A percentile compares a stretch with the other conserved stretches of the same genome.
Evolutionary conservation across 116 monocot genomes (phyloP).

Genomic region (Papilionanthe hybrid): DNA sequence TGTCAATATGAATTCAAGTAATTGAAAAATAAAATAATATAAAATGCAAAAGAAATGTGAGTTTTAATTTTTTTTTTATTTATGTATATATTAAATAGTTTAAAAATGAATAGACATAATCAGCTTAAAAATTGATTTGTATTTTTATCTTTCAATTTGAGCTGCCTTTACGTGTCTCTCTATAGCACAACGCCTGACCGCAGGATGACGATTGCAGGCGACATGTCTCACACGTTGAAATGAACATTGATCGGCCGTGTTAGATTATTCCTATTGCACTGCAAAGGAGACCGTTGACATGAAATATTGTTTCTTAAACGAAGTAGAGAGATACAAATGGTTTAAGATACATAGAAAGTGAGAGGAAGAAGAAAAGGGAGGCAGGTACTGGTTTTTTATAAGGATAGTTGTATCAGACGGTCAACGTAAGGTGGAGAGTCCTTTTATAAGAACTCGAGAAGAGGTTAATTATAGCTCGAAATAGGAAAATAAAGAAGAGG

Average conservation of each 20-base stretch:
- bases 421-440: neutral
- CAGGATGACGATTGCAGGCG: neutral
- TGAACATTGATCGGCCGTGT: neutral
- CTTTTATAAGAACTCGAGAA: slow-evolving; percentile 6
- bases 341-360: neutral
- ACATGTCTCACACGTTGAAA: slow-evolving; percentile 3
- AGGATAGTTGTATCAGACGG: neutral
- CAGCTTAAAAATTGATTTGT: no score
- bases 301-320: neutral
- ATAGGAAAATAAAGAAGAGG: neutral
- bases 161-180: no score
- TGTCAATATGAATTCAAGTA: no score
- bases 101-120: no score
- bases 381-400: neutral
- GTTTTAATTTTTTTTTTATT: no score
- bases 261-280: neutral
- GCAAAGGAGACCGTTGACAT: slow-evolving; percentile 5
- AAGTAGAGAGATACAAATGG: neutral
- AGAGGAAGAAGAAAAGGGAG: neutral
- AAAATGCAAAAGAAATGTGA: no score
- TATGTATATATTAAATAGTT: no score
- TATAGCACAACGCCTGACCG: no score
- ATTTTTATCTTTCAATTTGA: no score
- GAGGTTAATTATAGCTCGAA: no score
- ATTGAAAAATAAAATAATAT: no score